A percentile compares a stretch with the other conserved stretches of the same genome.
These are phyloP conservation scores for Trichoderma atroviride DNA, from an alignment of 2,329 filamentous ascomycete species.

Conservation along the genomic window DNA sequence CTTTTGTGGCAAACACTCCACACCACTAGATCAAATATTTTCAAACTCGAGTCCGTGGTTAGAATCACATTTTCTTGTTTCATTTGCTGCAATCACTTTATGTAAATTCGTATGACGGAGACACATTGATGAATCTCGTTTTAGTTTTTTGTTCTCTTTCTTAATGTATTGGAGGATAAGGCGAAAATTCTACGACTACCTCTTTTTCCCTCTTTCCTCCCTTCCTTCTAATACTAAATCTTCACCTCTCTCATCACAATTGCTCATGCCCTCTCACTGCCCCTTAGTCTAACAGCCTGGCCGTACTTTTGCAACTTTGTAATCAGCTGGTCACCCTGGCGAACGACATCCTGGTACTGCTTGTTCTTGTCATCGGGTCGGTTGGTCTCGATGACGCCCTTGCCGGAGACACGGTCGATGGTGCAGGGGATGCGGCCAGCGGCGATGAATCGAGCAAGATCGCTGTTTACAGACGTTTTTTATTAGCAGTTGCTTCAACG, in stretches of 20 bases:
- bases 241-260: background rate
- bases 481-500: background rate
- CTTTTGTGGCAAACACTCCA: background rate
- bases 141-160: background rate
- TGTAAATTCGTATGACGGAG: background rate
- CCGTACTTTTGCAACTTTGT: constrained; percentile 99
- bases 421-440: constrained; percentile 93
- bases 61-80: background rate
- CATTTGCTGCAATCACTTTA: background rate
- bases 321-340: constrained; percentile 95
- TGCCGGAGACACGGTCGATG: constrained; percentile 94
- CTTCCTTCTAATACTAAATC: background rate
- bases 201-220: background rate
- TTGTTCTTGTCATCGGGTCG: constrained; percentile 99
- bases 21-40: background rate
- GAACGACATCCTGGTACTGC: constrained; percentile 97
- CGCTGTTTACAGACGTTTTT: constrained; percentile 52
- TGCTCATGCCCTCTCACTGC: constrained; percentile 82
- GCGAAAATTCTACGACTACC: background rate
- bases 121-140: background rate
- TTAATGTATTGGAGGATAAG: background rate
- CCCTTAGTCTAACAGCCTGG: constrained; percentile 89
- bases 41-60: background rate
- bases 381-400: constrained; percentile 97
- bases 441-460: constrained; percentile 96